Percentiles rank a stretch among this genome's conserved stretches.
Conservation (phyloP, 140 eudicot genomes). For the Cichorium intybus region DNA sequence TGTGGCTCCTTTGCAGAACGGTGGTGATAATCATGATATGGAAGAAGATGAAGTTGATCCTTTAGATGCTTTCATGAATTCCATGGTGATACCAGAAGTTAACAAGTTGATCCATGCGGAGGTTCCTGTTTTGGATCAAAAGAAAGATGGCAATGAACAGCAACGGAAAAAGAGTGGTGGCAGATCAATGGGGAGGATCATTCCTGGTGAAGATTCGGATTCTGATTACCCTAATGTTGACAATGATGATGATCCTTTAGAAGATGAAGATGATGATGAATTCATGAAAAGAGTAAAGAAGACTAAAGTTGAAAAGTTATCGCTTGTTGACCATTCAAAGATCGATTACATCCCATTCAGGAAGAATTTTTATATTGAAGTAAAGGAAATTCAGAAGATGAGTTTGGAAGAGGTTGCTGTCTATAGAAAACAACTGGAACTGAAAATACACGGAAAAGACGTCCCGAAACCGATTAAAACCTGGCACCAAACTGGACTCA, state of each 20-base stretch:
- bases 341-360: conserved; percentile 70
- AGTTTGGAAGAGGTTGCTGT: conserved; percentile 68
- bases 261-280: conserved; percentile 92
- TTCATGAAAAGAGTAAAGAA: conserved; percentile 91
- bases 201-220: conserved; percentile 85
- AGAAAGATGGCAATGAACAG: conserved; percentile 38
- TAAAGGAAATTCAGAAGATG: conserved; percentile 72
- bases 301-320: conserved; percentile 76
- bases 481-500: conserved; percentile 85
- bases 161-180: conserved; percentile 40
- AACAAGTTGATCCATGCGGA: conserved; percentile 44
- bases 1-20: conserved; percentile 32
- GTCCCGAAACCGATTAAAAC: conserved; percentile 87
- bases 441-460: conserved; percentile 84
- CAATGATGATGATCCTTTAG: conserved; percentile 56
- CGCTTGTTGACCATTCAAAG: conserved; percentile 86
- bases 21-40: conserved; percentile 47
- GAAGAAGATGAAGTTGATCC: conserved; percentile 88
- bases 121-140: conserved; percentile 32
- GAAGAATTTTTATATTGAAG: conserved; percentile 82
- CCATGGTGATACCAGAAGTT: conserved; percentile 91
- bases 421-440: conserved; percentile 62
- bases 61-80: conserved; percentile 83
- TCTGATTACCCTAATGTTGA: conserved; percentile 50
- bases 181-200: conserved; percentile 69